A percentile compares a stretch with the other conserved stretches of the same genome.
phyloP scores from a whole-genome alignment of 2,329 filamentous ascomycete species.

The Trichoderma hamatum region DNA sequence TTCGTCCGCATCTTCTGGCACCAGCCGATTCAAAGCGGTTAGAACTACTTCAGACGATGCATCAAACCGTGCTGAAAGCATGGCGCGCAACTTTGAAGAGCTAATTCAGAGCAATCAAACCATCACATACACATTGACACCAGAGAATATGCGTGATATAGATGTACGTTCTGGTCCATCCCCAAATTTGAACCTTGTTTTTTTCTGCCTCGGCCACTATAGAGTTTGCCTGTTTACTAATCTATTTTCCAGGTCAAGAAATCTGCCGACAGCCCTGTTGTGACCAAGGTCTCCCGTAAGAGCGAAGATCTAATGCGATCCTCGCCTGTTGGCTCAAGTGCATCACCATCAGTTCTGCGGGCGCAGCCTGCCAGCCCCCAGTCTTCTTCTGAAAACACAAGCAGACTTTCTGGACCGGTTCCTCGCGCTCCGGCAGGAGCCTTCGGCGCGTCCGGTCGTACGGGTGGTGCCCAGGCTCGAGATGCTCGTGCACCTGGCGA shows the following conservation, averaged over 20 bases:
- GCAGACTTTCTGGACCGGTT: constrained; percentile 30
- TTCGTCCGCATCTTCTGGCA: constrained; percentile 50
- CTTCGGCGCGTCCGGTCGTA: constrained; percentile 31
- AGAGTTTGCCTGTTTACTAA: constrained; percentile 26
- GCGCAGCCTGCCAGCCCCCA: constrained; percentile 2
- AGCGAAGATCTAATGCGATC: constrained; percentile 50
- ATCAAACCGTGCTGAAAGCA: constrained; percentile 55
- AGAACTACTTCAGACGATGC: constrained; percentile 59
- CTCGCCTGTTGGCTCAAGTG: constrained; percentile 41
- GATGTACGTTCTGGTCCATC: constrained; percentile 58
- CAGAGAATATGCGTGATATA: constrained; percentile 75
- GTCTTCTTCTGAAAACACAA: constrained; percentile 26
- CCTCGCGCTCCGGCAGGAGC: constrained; percentile 33
- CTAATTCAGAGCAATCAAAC: constrained; percentile 82
- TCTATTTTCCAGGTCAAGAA: constrained; percentile 40
- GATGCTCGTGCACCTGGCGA: constrained; percentile 73
- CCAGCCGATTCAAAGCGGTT: constrained; percentile 52
- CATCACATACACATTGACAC: constrained; percentile 80
- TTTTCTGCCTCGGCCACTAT: background rate
- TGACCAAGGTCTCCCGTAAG: constrained; percentile 47
- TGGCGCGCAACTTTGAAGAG: constrained; percentile 73
- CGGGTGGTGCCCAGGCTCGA: constrained; percentile 53
- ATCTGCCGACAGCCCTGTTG: constrained; percentile 48
- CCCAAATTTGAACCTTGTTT: background rate
- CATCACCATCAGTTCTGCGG: constrained; percentile 32